Evolutionary conservation across 805 yeast species (phyloP).

Genomic region (Hanseniaspora nectarophila): DNA sequence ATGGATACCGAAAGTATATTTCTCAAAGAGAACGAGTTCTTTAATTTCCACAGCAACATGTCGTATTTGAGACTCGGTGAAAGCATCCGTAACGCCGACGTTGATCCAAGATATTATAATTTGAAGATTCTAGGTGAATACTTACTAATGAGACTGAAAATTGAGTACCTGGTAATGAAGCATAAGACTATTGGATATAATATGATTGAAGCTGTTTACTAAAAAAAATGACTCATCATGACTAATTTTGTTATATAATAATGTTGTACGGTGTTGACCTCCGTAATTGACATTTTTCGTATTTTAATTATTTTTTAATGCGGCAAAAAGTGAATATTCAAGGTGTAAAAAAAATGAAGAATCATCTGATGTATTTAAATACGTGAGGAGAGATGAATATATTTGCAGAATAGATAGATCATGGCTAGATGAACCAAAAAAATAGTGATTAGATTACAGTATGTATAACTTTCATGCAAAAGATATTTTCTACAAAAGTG

Average conservation of each 20-base stretch:
- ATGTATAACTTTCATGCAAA: too few relatives aligned
- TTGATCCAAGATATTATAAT: slow-evolving; percentile 3
- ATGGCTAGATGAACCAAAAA: too few relatives aligned
- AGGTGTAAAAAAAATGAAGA: neutral
- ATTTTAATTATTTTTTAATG: too few relatives aligned
- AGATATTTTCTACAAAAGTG: too few relatives aligned
- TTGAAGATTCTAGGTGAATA: neutral
- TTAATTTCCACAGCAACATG: slow-evolving; percentile 13
- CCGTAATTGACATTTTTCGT: neutral
- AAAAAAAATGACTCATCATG: too few relatives aligned
- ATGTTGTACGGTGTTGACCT: neutral
- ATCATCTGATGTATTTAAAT: too few relatives aligned
- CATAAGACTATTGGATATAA: neutral
- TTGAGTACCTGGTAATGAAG: neutral
- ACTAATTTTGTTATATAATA: too few relatives aligned
- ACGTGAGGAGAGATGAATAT: too few relatives aligned
- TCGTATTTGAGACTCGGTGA: neutral
- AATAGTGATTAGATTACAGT: too few relatives aligned
- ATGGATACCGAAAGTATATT: neutral
- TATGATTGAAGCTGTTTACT: neutral
- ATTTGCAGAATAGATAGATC: too few relatives aligned
- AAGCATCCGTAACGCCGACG: neutral
- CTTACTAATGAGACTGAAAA: neutral
- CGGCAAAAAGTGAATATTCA: too few relatives aligned
- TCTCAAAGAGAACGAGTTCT: neutral